Conservation (phyloP, 2,329 filamentous ascomycete genomes). For the Neurospora sp. region DNA sequence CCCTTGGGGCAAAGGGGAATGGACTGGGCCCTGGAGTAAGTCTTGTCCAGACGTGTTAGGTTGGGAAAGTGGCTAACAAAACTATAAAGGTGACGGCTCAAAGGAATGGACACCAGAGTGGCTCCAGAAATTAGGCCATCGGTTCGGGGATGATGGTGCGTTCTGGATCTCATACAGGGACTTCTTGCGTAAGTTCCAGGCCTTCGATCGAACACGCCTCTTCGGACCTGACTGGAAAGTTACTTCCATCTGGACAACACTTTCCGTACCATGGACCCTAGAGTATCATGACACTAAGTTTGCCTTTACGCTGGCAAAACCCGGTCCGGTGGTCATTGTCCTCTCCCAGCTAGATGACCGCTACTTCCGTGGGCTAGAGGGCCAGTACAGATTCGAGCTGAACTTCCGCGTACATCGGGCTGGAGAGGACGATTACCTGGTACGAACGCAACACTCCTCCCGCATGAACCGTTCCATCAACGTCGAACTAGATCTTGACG, state of each 20-base stretch:
- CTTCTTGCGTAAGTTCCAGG: slow-evolving; percentile 50
- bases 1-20: slow-evolving; percentile 52
- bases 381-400: slow-evolving; percentile 42
- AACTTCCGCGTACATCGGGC: slow-evolving; percentile 31
- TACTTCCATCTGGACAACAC: slow-evolving; percentile 49
- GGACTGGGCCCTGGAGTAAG: slow-evolving; percentile 46
- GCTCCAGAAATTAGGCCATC: slow-evolving; percentile 46
- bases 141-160: slow-evolving; percentile 51
- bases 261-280: slow-evolving; percentile 51
- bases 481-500: slow-evolving; percentile 46
- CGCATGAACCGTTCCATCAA: slow-evolving; percentile 49
- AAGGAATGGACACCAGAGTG: slow-evolving; percentile 52
- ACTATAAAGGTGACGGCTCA: slow-evolving; percentile 34
- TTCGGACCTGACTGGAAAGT: slow-evolving; percentile 51
- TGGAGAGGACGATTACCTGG: slow-evolving; percentile 47
- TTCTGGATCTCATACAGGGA: slow-evolving; percentile 57
- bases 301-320: slow-evolving; percentile 43
- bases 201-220: slow-evolving; percentile 51
- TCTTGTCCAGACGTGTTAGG: background rate
- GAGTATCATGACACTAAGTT: slow-evolving; percentile 53
- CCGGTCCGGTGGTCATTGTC: slow-evolving; percentile 48
- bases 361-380: slow-evolving; percentile 51
- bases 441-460: slow-evolving; percentile 48
- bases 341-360: slow-evolving; percentile 52
- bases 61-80: slow-evolving; percentile 12